These are phyloP conservation scores for Lentinula aciculospora DNA, from an alignment of 768 basidiomycete genomes.

Conservation along the genomic window DNA sequence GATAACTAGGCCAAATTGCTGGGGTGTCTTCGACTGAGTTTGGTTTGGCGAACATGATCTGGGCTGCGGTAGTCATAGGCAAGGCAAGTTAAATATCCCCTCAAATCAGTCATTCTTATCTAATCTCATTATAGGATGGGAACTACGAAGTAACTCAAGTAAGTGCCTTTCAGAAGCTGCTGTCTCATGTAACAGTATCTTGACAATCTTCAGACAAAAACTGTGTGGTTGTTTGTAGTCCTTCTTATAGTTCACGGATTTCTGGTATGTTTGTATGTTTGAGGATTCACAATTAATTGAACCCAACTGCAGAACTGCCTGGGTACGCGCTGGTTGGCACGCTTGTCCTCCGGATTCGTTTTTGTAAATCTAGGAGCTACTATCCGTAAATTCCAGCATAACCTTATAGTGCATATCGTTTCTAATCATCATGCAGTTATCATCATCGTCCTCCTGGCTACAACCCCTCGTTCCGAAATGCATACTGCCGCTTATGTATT, in stretches of 20 bases:
- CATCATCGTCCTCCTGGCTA: constrained; percentile 78
- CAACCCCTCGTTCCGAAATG: constrained; percentile 69
- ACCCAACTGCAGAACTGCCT: constrained; percentile 49
- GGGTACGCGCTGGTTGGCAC: constrained; percentile 70
- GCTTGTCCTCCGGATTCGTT: constrained; percentile 70
- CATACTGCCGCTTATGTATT: constrained; percentile 79
- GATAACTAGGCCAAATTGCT: constrained; percentile 63
- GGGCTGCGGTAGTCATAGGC: constrained; percentile 66
- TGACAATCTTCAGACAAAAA: constrained; percentile 43
- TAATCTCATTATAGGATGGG: constrained; percentile 33
- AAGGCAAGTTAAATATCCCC: constrained; percentile 26
- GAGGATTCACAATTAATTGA: neutral
- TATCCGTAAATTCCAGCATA: constrained; percentile 36
- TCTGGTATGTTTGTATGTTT: constrained; percentile 33
- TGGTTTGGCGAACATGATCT: constrained; percentile 73
- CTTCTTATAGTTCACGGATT: constrained; percentile 76
- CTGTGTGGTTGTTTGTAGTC: constrained; percentile 72
- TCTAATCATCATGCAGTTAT: constrained; percentile 45
- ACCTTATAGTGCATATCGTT: neutral
- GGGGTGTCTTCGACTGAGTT: constrained; percentile 86
- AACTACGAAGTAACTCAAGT: constrained; percentile 53
- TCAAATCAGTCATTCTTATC: constrained; percentile 2
- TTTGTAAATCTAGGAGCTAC: constrained; percentile 86
- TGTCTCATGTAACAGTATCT: neutral
- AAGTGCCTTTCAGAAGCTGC: constrained; percentile 4